Evolutionary conservation across 1,139 yeast species (phyloP).

Genomic region (Komagataea norvegica): DNA sequence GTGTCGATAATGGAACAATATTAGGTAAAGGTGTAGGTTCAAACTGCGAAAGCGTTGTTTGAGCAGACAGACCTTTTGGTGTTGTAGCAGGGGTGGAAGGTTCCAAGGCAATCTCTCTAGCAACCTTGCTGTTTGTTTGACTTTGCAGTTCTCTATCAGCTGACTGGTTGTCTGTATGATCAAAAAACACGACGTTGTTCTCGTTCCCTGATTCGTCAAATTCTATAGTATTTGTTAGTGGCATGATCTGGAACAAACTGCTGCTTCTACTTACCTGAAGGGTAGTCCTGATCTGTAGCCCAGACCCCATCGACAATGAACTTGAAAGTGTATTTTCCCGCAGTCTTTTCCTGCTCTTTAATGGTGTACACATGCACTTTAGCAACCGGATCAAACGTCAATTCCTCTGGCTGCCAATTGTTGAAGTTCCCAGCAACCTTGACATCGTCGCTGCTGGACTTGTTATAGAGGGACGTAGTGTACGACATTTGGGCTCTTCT

Average conservation of each 20-base stretch:
- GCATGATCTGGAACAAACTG: not conserved
- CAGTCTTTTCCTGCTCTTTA: constrained; percentile 1
- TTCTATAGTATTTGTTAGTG: constrained; percentile 14
- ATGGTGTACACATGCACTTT: constrained; percentile 14
- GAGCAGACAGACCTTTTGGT: constrained; percentile 11
- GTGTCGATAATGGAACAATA: not conserved
- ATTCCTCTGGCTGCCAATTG: constrained; percentile 17
- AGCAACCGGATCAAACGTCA: constrained; percentile 8
- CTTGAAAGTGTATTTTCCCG: constrained; percentile 23
- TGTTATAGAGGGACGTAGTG: constrained; percentile 6
- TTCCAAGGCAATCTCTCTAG: constrained; percentile 8
- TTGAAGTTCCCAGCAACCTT: constrained; percentile 26
- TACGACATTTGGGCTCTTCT: constrained; percentile 15
- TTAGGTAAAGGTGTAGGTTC: too few relatives aligned
- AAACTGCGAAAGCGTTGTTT: not conserved
- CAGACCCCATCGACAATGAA: constrained; percentile 23
- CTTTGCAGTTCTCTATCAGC: not conserved
- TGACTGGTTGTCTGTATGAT: constrained; percentile 8
- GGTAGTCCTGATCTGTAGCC: constrained; percentile 19
- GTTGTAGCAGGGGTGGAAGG: constrained; percentile 23
- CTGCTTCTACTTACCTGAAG: constrained; percentile 21
- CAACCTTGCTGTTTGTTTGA: constrained; percentile 3
- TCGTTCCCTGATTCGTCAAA: constrained; percentile 23
- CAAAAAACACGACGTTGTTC: constrained; percentile 23
- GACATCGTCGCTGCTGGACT: constrained; percentile 12